Base-by-base conservation (phyloP, 768 basidiomycete genomes). In the Calocybe indica region DNA sequence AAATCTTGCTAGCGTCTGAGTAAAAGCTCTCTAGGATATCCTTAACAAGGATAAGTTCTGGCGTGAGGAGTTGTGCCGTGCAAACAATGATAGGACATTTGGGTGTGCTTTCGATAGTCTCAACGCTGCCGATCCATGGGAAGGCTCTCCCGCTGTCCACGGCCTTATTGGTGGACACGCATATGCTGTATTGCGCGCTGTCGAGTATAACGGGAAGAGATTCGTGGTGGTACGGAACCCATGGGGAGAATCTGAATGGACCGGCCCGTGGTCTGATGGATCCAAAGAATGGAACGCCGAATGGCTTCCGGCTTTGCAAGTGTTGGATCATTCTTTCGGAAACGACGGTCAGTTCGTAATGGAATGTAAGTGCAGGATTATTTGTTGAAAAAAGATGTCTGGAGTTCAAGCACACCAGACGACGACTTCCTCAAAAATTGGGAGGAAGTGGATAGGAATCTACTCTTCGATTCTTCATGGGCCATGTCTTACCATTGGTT, bases 241-340 rank as follows among this genome's bases (percentile, higher is more conserved):
- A 0, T 79, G 75, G 75, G 76, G 74, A 9, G 50, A 67, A 30
- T 62, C 66, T 4, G 73, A 73, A 41, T 78, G 76, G 76, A 70
- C 64, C 1, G 76, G 76, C 2, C 59, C 67, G 0, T 78, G 76
- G 77, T 69, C 69, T 0, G 76, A 79, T 54, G 78, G 78, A 0
- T 71, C 73, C 4, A 77, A 76, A 50, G 75, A 79, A 52, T 80
- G 78, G 78, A 75, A 69, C 1, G 45, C 53, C 6, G 76, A 78
- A 48, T 79, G 76, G 76, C 52, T 78, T 0, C 64, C 61, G 28
- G 56, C 64, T 5, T 63, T 79, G 5, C 63, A 67, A 0, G 59
- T 60, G 32, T 59, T 80, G 0, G 67, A 62, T 2, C 76, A 79
- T 57, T 46, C 61, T 2, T 79, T 80, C 50, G 76, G 76, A 6